A percentile compares a stretch with the other conserved stretches of the same genome.
Evolutionary conservation across 495 filamentous ascomycete species (phyloP).

Genomic region (Penicillium macrosclerotiorum): DNA sequence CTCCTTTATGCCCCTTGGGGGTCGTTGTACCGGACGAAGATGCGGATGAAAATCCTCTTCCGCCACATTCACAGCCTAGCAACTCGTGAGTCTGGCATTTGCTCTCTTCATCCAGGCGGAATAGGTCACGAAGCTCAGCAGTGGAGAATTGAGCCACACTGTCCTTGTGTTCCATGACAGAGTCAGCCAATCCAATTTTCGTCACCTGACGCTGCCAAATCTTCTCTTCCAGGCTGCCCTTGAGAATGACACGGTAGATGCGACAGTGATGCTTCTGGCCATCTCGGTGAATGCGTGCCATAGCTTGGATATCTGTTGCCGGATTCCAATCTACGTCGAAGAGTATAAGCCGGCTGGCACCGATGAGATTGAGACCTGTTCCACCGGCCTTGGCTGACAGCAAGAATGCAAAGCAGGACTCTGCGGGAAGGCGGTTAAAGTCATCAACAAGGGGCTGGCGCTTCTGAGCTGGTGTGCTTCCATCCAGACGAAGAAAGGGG

Average conservation of each 20-base stretch:
- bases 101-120: slow-evolving; percentile 61
- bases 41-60: slow-evolving; percentile 38
- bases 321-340: slow-evolving; percentile 88
- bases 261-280: slow-evolving; percentile 69
- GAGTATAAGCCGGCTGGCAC: slow-evolving; percentile 70
- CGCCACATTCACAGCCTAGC: slow-evolving; percentile 65
- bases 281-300: slow-evolving; percentile 80
- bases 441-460: slow-evolving; percentile 73
- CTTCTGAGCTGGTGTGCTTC: slow-evolving; percentile 64
- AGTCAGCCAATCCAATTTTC: slow-evolving; percentile 69
- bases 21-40: slow-evolving; percentile 9
- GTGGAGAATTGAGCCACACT: slow-evolving; percentile 58
- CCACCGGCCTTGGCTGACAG: slow-evolving; percentile 79
- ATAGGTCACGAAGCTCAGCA: slow-evolving; percentile 70
- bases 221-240: slow-evolving; percentile 77
- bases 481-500: slow-evolving; percentile 70
- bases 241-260: slow-evolving; percentile 72
- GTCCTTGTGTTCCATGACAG: slow-evolving; percentile 63
- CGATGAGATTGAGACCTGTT: slow-evolving; percentile 74
- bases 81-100: slow-evolving; percentile 67
- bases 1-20: slow-evolving; percentile 15
- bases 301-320: slow-evolving; percentile 77
- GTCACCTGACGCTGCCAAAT: slow-evolving; percentile 81
- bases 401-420: slow-evolving; percentile 68
- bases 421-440: slow-evolving; percentile 63